A percentile compares a stretch with the other conserved stretches of the same genome.
Evolutionary conservation across 345 rosid species (phyloP).

Genomic region (Xanthoceras sorbifolium): DNA sequence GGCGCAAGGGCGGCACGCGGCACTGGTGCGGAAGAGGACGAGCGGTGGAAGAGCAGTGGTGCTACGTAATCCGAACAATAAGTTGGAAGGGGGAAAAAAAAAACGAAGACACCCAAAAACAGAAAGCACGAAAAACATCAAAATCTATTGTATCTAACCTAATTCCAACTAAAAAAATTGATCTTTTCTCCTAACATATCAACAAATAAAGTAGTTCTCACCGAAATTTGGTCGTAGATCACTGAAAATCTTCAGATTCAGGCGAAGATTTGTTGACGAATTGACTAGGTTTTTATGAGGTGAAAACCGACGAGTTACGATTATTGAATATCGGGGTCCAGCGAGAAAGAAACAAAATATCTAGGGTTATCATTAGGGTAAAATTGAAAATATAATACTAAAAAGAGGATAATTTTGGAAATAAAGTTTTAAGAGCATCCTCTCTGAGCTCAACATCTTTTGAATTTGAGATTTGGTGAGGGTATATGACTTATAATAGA

Average conservation of each 20-base stretch:
- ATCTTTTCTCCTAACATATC: not conserved
- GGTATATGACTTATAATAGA: too few relatives aligned
- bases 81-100: too few relatives aligned
- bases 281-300: not conserved
- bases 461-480: too few relatives aligned
- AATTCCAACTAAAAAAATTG: not conserved
- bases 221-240: not conserved
- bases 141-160: not conserved
- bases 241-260: not conserved
- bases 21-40: too few relatives aligned
- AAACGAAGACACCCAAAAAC: not conserved
- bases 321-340: too few relatives aligned
- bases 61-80: not conserved
- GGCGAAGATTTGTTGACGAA: not conserved
- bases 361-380: not conserved
- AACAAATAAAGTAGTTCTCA: not conserved
- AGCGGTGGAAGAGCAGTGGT: too few relatives aligned
- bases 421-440: too few relatives aligned
- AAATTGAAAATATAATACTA: not conserved
- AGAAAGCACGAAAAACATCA: not conserved
- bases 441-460: too few relatives aligned
- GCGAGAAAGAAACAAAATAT: not conserved
- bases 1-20: too few relatives aligned
- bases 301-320: too few relatives aligned
- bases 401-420: too few relatives aligned